Percentiles rank a stretch among this genome's conserved stretches.
phyloP scores from a whole-genome alignment of 768 basidiomycete genomes.

The Boletellus emodensis region DNA sequence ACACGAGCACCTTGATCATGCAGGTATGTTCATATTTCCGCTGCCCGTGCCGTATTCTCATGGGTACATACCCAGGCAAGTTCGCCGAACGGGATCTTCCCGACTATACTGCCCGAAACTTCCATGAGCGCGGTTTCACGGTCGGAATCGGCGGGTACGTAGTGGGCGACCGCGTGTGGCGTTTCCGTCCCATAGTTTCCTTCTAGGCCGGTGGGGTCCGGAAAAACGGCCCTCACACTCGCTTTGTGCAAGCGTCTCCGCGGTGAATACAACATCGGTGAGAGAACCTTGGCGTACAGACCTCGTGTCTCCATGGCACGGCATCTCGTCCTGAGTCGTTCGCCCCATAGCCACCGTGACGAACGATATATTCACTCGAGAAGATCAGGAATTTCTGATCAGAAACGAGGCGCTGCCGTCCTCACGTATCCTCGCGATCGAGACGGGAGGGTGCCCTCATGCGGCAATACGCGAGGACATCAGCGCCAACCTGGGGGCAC shows the following conservation, averaged over 20 bases:
- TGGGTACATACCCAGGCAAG: conserved; percentile 54
- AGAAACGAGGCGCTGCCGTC: conserved; percentile 83
- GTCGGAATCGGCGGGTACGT: conserved; percentile 95
- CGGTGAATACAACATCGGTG: conserved; percentile 87
- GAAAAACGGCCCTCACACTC: conserved; percentile 92
- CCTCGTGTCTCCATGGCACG: not conserved
- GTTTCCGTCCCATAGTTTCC: not conserved
- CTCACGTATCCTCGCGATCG: conserved; percentile 89
- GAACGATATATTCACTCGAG: conserved; percentile 99
- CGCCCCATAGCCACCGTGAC: conserved; percentile 76
- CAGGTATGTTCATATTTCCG: conserved; percentile 46
- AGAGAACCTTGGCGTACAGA: conserved; percentile 25
- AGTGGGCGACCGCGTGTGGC: not conserved
- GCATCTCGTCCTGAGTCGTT: conserved; percentile 8
- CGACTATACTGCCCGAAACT: conserved; percentile 79
- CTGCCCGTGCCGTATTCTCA: not conserved
- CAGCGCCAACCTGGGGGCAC: conserved; percentile 92
- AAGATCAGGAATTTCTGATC: conserved; percentile 97
- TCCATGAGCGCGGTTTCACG: conserved; percentile 91
- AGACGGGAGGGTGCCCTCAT: conserved; percentile 97
- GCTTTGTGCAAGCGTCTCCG: conserved; percentile 82
- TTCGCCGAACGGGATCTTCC: conserved; percentile 91
- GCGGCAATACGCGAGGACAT: conserved; percentile 98
- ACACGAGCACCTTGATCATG: conserved; percentile 87
- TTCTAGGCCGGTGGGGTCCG: conserved; percentile 90